These are phyloP conservation scores for Trametopsis cervina DNA, from an alignment of 768 basidiomycete genomes.

Conservation along the genomic window DNA sequence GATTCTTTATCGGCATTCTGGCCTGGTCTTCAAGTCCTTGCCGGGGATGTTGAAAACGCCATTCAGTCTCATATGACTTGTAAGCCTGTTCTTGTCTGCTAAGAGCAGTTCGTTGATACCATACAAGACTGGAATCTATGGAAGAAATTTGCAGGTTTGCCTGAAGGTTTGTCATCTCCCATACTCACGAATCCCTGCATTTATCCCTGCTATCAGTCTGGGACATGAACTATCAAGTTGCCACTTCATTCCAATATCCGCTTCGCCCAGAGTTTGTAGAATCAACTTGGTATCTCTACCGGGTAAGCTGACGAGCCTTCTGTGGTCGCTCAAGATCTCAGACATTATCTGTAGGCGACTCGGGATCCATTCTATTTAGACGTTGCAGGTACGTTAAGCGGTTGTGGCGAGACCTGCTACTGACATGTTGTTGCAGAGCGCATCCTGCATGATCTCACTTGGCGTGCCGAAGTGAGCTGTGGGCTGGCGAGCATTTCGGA, in stretches of 20 bases:
- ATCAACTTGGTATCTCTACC: conserved; percentile 93
- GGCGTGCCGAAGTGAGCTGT: conserved; percentile 76
- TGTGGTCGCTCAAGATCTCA: neutral
- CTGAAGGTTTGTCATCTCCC: conserved; percentile 40
- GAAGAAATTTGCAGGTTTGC: conserved; percentile 80
- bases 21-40: conserved; percentile 90
- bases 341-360: conserved; percentile 59
- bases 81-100: conserved; percentile 27
- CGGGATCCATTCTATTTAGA: conserved; percentile 89
- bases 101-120: conserved; percentile 5
- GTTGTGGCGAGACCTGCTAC: neutral
- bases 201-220: conserved; percentile 40
- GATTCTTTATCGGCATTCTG: conserved; percentile 96
- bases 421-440: conserved; percentile 40
- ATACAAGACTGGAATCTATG: conserved; percentile 84
- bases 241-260: conserved; percentile 74
- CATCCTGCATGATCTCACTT: conserved; percentile 66
- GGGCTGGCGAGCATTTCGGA: conserved; percentile 81
- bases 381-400: conserved; percentile 41
- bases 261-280: conserved; percentile 91
- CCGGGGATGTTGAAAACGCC: conserved; percentile 82
- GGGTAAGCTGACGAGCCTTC: conserved; percentile 44
- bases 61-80: conserved; percentile 89
- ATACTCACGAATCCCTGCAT: neutral
- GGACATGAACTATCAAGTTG: conserved; percentile 67